Conservation (phyloP, 768 basidiomycete species). For the Boletus rubescentipes region DNA sequence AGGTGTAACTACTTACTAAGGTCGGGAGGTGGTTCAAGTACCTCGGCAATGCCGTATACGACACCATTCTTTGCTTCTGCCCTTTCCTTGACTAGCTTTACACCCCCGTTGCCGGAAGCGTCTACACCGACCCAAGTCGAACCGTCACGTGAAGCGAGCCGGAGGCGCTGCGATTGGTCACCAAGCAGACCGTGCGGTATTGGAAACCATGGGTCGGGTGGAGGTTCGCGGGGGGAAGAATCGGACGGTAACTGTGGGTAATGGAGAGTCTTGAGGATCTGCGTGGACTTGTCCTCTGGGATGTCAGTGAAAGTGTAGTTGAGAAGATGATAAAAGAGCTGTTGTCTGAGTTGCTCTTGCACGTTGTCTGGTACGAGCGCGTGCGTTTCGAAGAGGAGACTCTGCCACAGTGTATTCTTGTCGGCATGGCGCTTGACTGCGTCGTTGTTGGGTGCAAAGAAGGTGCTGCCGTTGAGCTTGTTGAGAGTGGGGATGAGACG, state of each 20-base stretch:
- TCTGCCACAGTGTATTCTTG: constrained; percentile 33
- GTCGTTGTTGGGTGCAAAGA: constrained; percentile 96
- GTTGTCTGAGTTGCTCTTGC: constrained; percentile 80
- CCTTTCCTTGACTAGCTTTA: constrained; percentile 54
- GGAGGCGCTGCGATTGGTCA: constrained; percentile 76
- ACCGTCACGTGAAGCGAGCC: constrained; percentile 53
- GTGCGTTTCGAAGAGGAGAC: constrained; percentile 30
- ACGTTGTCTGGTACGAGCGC: constrained; percentile 67
- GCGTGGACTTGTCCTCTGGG: constrained; percentile 39
- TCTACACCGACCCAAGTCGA: constrained; percentile 68
- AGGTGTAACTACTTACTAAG: constrained; percentile 55
- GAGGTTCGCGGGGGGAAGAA: constrained; percentile 64
- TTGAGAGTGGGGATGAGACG: constrained; percentile 92
- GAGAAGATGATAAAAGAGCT: constrained; percentile 91
- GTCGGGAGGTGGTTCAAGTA: constrained; percentile 72
- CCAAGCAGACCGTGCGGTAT: constrained; percentile 79
- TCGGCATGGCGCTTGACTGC: constrained; percentile 61
- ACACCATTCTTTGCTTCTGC: constrained; percentile 72
- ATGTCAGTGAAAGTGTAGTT: constrained; percentile 66
- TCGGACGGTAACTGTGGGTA: constrained; percentile 63
- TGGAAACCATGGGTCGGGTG: constrained; percentile 84
- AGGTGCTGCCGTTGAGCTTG: constrained; percentile 73
- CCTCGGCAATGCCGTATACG: constrained; percentile 68
- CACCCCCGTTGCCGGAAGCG: constrained; percentile 76
- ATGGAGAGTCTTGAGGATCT: constrained; percentile 60